Conservation (phyloP, 169 alveolate genomes). For the Plasmodium gallinaceum region DNA sequence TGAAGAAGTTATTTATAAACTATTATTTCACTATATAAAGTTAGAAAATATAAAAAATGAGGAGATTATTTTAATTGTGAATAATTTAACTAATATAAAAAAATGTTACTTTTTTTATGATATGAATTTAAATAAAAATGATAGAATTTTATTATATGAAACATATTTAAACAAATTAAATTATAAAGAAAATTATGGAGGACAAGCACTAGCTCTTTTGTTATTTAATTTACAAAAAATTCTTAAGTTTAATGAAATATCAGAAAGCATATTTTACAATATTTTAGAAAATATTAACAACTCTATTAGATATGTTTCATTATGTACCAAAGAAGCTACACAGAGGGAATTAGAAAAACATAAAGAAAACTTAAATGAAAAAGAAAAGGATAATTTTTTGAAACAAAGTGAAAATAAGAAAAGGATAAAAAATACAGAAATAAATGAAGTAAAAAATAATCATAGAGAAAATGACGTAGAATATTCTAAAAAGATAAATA, state of each 20-base stretch:
- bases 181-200: conserved; percentile 3
- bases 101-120: conserved; percentile 9
- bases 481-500: background rate
- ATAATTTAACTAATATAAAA: conserved; percentile 8
- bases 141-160: conserved; percentile 26
- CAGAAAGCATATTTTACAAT: background rate
- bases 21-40: conserved; percentile 23
- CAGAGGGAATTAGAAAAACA: no score
- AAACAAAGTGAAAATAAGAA: background rate
- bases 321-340: conserved; percentile 6
- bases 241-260: conserved; percentile 6
- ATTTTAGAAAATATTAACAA: background rate
- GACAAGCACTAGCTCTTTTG: conserved; percentile 30
- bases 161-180: conserved; percentile 14
- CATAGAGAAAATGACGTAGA: background rate
- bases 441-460: background rate
- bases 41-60: conserved; percentile 17
- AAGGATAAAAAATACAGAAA: background rate
- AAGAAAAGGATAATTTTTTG: background rate
- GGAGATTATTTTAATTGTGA: conserved; percentile 33
- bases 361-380: background rate
- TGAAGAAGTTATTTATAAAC: conserved; percentile 34
- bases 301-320: background rate
- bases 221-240: conserved; percentile 37
- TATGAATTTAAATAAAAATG: conserved; percentile 28